Percentiles rank a stretch among this genome's conserved stretches.
Conservation (phyloP, 768 basidiomycete genomes). For the Polyporus arcularius region DNA sequence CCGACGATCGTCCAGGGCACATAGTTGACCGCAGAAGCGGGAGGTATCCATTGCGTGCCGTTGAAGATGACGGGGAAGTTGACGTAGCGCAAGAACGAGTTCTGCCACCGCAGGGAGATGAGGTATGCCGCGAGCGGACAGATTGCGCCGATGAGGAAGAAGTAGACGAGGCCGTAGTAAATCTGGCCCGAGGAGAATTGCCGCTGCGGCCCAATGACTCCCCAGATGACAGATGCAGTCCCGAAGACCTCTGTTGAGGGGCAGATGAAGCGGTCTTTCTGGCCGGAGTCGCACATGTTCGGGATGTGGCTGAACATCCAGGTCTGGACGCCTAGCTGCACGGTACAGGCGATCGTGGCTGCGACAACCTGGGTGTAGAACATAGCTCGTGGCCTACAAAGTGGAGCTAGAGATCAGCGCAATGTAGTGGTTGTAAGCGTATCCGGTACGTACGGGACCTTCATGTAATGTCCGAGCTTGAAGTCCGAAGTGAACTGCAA, state of each 20-base stretch:
- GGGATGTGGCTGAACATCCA: slow-evolving; percentile 77
- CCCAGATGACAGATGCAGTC: slow-evolving; percentile 74
- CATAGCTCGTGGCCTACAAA: slow-evolving; percentile 55
- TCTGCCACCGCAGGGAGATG: slow-evolving; percentile 60
- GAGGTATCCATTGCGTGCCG: slow-evolving; percentile 73
- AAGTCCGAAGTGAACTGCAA: slow-evolving; percentile 72
- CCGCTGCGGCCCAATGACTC: slow-evolving; percentile 77
- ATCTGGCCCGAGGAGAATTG: slow-evolving; percentile 68
- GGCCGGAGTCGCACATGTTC: slow-evolving; percentile 54
- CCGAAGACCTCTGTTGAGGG: slow-evolving; percentile 73
- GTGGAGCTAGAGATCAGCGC: background rate
- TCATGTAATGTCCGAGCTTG: slow-evolving; percentile 75
- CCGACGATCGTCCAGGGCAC: slow-evolving; percentile 76
- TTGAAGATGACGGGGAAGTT: slow-evolving; percentile 58
- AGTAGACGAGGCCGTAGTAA: slow-evolving; percentile 50
- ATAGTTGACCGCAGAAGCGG: slow-evolving; percentile 85
- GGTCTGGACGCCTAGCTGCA: slow-evolving; percentile 72
- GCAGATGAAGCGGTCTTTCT: slow-evolving; percentile 69
- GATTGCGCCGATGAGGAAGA: slow-evolving; percentile 76
- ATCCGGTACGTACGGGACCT: slow-evolving; percentile 47
- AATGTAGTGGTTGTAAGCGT: background rate
- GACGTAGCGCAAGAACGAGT: slow-evolving; percentile 63
- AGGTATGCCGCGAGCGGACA: slow-evolving; percentile 59
- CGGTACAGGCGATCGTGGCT: slow-evolving; percentile 67
- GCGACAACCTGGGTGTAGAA: slow-evolving; percentile 73